phyloP scores from a whole-genome alignment of 129 eudicot genomes.

The Artemisia argyi region DNA sequence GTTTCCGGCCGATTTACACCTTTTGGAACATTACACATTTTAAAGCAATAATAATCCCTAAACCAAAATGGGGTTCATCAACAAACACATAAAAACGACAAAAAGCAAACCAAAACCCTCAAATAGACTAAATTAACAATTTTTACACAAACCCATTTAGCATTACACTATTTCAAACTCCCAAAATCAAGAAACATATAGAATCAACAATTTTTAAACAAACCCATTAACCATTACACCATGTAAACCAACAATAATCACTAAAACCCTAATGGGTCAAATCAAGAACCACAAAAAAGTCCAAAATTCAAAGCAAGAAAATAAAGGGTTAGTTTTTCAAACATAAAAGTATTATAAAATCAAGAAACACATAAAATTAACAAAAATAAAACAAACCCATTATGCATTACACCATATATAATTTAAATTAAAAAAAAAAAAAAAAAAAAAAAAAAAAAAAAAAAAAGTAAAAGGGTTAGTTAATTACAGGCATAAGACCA shows the following conservation, averaged over 20 bases:
- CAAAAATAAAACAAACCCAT: not conserved
- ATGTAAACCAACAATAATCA: slow-evolving; percentile 3
- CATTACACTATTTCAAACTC: not conserved
- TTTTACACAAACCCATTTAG: not conserved
- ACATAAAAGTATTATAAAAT: not conserved
- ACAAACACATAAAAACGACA: not conserved
- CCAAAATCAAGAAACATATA: not conserved
- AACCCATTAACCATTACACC: slow-evolving; percentile 17
- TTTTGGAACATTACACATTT: not conserved
- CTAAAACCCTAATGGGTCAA: slow-evolving; percentile 16
- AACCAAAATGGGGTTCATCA: not conserved
- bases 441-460: not conserved
- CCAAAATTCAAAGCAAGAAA: not conserved
- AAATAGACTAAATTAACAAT: too few relatives aligned
- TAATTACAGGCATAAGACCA: slow-evolving; percentile 85
- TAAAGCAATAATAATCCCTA: not conserved
- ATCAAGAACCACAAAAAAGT: not conserved
- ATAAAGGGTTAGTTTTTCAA: too few relatives aligned
- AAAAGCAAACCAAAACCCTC: too few relatives aligned
- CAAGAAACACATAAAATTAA: not conserved
- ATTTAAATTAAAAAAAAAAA: not conserved
- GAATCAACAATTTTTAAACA: slow-evolving; percentile 5
- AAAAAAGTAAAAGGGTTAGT: not conserved
- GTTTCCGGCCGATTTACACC: not conserved
- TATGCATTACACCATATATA: not conserved